Conservation (phyloP, 2,329 filamentous ascomycete species). For the Sordariomycetes sp. region DNA sequence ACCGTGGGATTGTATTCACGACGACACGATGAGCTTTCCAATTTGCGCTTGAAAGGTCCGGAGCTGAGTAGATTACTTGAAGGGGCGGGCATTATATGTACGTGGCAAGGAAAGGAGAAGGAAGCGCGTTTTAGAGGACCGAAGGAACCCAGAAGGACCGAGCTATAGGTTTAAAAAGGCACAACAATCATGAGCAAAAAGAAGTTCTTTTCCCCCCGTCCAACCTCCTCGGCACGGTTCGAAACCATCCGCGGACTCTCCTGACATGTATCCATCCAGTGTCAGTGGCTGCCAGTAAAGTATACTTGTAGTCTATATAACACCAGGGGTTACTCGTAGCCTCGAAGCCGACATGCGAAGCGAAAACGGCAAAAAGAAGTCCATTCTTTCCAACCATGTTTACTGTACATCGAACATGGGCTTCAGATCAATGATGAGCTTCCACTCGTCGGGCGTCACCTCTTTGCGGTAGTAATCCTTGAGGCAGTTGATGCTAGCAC, state of each 20-base stretch:
- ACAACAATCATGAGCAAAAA: not conserved
- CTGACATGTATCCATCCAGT: too few species aligned
- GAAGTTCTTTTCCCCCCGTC: not conserved
- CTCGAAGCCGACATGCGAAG: too few species aligned
- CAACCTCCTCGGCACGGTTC: not conserved
- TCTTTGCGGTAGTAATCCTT: constrained; percentile 92
- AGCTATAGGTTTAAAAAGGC: not conserved
- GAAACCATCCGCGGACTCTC: too few species aligned
- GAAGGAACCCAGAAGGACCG: not conserved
- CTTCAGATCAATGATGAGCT: constrained; percentile 90
- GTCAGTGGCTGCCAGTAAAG: too few species aligned
- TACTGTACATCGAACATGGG: constrained; percentile 78
- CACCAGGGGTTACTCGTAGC: too few species aligned
- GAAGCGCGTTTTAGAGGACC: not conserved
- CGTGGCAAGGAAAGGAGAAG: not conserved
- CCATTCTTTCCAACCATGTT: constrained; percentile 8
- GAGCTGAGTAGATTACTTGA: not conserved
- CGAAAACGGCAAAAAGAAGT: too few species aligned
- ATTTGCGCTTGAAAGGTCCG: not conserved
- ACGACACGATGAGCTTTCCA: not conserved
- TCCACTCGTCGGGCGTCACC: constrained; percentile 87
- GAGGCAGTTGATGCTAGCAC: constrained; percentile 81
- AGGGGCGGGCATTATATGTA: not conserved
- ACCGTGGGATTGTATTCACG: not conserved
- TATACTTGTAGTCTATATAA: too few species aligned